Percentiles rank a stretch among this genome's conserved stretches.
Evolutionary conservation across 306 rosid genomes (phyloP).

Genomic region (Pyrus pyrifolia): DNA sequence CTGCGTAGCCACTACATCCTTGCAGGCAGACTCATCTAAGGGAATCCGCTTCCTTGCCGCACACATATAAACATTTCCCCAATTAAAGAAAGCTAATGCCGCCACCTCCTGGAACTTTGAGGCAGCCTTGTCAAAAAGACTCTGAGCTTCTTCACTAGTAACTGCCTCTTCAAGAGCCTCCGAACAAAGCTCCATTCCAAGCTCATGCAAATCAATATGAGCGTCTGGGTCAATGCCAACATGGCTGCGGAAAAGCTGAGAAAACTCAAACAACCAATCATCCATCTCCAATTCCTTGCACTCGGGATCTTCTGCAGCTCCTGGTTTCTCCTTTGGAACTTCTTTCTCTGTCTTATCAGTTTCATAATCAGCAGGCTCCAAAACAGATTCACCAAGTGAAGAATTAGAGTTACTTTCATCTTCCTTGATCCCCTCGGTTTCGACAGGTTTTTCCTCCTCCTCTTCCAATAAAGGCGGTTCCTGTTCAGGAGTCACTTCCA

Average conservation of each 20-base stretch:
- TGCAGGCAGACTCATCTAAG: conserved; percentile 74
- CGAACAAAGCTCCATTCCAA: conserved; percentile 97
- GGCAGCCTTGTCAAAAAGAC: conserved; percentile 86
- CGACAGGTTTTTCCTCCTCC: conserved; percentile 76
- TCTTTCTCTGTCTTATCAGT: conserved; percentile 53
- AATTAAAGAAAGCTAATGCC: conserved; percentile 89
- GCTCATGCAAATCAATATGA: conserved; percentile 90
- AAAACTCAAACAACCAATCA: conserved; percentile 97
- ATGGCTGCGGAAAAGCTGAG: conserved; percentile 92
- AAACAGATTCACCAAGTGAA: conserved; percentile 55
- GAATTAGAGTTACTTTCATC: conserved; percentile 69
- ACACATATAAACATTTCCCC: conserved; percentile 98
- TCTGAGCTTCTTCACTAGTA: conserved; percentile 92
- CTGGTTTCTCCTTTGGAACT: conserved; percentile 53
- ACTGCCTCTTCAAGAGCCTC: conserved; percentile 98
- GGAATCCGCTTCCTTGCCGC: conserved; percentile 96
- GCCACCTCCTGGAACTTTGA: conserved; percentile 98
- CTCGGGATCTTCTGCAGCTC: conserved; percentile 53
- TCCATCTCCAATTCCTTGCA: conserved; percentile 96
- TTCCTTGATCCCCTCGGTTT: conserved; percentile 47
- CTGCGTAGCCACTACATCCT: conserved; percentile 62
- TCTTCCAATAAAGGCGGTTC: conserved; percentile 90
- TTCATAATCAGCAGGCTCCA: conserved; percentile 49
- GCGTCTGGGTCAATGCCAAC: conserved; percentile 98
- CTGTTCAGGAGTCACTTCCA: conserved; percentile 90